Conservation (phyloP, 2,329 filamentous ascomycete species). For the Fusarium bulbicola region DNA sequence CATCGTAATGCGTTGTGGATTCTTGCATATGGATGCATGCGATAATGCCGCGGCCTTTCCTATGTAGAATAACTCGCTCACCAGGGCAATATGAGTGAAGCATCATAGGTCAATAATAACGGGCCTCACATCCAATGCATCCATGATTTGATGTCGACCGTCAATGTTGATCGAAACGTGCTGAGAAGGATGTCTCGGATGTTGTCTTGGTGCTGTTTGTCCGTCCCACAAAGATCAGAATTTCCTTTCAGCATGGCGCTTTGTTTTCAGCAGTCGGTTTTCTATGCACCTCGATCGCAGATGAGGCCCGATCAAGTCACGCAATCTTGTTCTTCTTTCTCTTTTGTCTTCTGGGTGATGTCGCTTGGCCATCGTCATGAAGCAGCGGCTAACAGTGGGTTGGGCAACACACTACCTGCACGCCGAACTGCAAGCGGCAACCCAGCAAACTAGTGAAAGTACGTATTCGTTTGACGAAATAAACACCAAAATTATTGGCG, state of each 20-base stretch:
- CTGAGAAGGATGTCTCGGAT: conserved; percentile 16
- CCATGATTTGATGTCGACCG: background rate
- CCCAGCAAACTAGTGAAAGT: background rate
- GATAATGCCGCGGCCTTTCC: background rate
- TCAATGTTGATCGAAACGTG: background rate
- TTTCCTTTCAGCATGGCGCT: background rate
- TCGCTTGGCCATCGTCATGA: conserved; percentile 33
- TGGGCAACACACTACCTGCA: conserved; percentile 1
- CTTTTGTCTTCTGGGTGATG: conserved; percentile 2
- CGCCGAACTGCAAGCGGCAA: conserved; percentile 27
- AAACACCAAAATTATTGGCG: conserved; percentile 5
- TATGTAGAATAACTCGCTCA: background rate
- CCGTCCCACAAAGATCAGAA: background rate
- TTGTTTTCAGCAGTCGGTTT: conserved; percentile 9
- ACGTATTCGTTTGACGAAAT: background rate
- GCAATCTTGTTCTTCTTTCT: background rate
- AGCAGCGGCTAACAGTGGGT: conserved; percentile 35
- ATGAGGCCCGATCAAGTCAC: conserved; percentile 15
- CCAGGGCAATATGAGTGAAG: background rate
- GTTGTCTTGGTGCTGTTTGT: conserved; percentile 7
- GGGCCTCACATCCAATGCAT: background rate
- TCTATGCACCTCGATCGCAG: conserved; percentile 11
- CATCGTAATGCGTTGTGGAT: background rate
- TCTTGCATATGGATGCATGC: background rate
- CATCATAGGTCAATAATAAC: conserved; percentile 1